Conservation (phyloP, 495 filamentous ascomycete species). For the Penicillium tannophilum region DNA sequence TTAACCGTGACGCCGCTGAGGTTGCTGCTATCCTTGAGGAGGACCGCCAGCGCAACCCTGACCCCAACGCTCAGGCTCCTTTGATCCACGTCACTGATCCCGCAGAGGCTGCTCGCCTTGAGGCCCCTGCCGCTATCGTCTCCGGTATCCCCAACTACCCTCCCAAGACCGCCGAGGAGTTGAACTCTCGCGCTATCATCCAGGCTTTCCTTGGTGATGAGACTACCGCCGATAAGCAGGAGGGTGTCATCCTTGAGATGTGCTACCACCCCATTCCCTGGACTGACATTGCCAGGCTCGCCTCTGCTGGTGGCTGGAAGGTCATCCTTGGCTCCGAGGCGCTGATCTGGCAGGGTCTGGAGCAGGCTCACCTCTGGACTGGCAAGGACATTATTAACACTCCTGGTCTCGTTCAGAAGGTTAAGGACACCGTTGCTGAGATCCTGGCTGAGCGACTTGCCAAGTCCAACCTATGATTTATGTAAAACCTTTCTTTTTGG, state of each 20-base stretch:
- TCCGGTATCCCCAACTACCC: conserved; percentile 70
- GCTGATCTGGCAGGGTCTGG: conserved; percentile 74
- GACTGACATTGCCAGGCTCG: conserved; percentile 62
- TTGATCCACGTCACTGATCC: conserved; percentile 59
- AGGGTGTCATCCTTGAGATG: conserved; percentile 76
- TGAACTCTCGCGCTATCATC: conserved; percentile 54
- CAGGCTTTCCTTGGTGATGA: conserved; percentile 52
- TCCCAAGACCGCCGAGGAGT: conserved; percentile 62
- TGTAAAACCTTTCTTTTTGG: conserved; percentile 4
- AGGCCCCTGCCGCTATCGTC: conserved; percentile 62
- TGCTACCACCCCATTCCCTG: conserved; percentile 73
- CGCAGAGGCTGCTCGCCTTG: conserved; percentile 55
- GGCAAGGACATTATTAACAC: conserved; percentile 53
- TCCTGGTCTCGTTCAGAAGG: conserved; percentile 50
- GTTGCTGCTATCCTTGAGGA: conserved; percentile 63
- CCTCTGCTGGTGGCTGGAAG: conserved; percentile 62
- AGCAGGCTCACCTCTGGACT: conserved; percentile 69
- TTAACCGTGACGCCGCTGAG: conserved; percentile 65
- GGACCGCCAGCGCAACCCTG: conserved; percentile 37
- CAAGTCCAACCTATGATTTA: conserved; percentile 35
- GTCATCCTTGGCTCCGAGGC: conserved; percentile 71
- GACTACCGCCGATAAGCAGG: conserved; percentile 32
- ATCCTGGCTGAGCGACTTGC: conserved; percentile 35
- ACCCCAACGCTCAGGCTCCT: conserved; percentile 41
- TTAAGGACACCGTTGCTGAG: conserved; percentile 53